These are phyloP conservation scores for Scheffersomyces quercinus DNA, from an alignment of 1,139 yeast genomes.

Conservation along the genomic window DNA sequence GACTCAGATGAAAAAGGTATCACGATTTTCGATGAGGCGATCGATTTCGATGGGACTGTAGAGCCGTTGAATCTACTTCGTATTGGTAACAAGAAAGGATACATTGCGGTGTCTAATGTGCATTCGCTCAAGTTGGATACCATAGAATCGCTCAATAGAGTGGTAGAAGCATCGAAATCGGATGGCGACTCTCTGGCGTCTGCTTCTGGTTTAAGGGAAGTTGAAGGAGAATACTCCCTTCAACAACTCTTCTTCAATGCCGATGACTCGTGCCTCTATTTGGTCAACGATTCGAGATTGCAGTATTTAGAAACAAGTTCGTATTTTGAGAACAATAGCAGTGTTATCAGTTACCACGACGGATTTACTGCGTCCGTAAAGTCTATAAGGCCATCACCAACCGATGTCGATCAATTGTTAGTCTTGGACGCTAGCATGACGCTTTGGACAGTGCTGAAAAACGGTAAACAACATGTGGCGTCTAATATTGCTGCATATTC, in stretches of 20 bases:
- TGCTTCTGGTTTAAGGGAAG: not conserved
- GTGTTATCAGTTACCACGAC: not conserved
- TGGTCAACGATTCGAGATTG: conserved; percentile 17
- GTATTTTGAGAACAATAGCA: not conserved
- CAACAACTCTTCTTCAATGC: conserved; percentile 28
- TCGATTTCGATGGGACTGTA: conserved; percentile 22
- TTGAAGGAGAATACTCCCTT: conserved; percentile 3
- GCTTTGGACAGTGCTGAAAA: not conserved
- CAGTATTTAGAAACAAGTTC: conserved; percentile 1
- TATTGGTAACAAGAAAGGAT: conserved; percentile 23
- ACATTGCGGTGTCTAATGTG: conserved; percentile 37
- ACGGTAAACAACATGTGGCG: not conserved
- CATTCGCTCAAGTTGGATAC: conserved; percentile 19
- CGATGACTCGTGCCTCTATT: conserved; percentile 23
- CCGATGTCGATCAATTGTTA: not conserved
- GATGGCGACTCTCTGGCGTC: not conserved
- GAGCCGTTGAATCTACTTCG: conserved; percentile 29
- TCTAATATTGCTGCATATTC: not conserved
- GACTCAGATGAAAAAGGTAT: conserved; percentile 27
- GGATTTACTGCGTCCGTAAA: not conserved
- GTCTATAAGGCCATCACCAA: not conserved
- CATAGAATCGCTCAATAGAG: conserved; percentile 10
- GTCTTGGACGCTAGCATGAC: not conserved
- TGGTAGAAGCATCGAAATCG: not conserved
- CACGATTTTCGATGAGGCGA: conserved; percentile 24